Evolutionary conservation across 257 asterid species (phyloP), one percentile per base, ranked within the genome.

Genomic region (Buddleja alternifolia): DNA sequence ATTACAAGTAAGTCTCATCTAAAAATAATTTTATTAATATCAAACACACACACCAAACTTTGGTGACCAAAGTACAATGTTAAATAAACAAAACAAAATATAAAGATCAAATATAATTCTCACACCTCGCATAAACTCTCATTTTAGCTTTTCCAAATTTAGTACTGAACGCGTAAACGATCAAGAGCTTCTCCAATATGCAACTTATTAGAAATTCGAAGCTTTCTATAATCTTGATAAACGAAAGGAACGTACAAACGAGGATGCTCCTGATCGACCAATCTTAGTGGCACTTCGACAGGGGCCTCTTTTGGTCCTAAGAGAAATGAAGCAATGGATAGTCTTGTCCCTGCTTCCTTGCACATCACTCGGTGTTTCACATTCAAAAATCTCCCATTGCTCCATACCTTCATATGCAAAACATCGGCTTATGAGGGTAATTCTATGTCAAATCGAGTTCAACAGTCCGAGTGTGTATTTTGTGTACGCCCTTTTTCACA

Each of bases 331-430:
- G 91, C 84, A 7, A 83, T 60, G 0, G 91, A 85, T 16, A 73
- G 8, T 23, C 89, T 81, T 8, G 44, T 47, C 0, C 67, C 83
- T 8, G 83, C 76, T 72, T 79, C 78, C 51, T 79, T 77, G 74
- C 95, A 83, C 80, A 77, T 77, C 61, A 87, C 92, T 10, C 81
- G 67, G 34, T 87, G 92, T 59, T 80, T 83, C 80, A 85, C 86
- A 34, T 85, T 87, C 82, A 80, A 75, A 71, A 85, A 85, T 72
- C 81, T 83, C 65, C 89, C 92, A 46, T 81, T 87, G 74, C 86
- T 85, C 92, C 95, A 83, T 17, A 83, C 83, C 89, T 87, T 47
- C 48, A 46, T 10, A 56, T 54, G 52, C 12, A 54, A 53, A 66
- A 55, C 3, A 29, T 12, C 34, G n/a, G 57, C 9, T 10, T 1